Evolutionary conservation across 2,329 filamentous ascomycete genomes (phyloP), one percentile per base, ranked within the genome.

Genomic region (Talaromyces rugulosus): DNA sequence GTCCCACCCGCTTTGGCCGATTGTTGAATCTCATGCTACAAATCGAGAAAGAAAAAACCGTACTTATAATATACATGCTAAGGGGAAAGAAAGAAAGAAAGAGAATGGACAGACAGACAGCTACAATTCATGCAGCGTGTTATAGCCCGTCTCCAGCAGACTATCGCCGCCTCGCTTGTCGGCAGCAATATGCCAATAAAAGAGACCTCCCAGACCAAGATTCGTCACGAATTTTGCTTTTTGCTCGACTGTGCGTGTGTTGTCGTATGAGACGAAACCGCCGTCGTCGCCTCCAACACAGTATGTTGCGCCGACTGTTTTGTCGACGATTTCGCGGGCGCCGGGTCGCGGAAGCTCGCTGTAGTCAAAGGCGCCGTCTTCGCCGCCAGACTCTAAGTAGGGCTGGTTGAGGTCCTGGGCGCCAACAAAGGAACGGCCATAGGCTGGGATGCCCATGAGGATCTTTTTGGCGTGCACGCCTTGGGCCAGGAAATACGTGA

Each of bases 251-350:
- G 90, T 92, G 51, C 88, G 85, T 4, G 88, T 86, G 66, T 89
- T 92, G 74, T 95, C 91, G 72, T 94, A 95, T 1, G 85, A 89
- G 50, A 94, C 85, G 66, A 92, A 93, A 0, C 89, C 90, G 3
- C 89, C 89, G 68, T 92, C 89, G 14, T 53, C n/a, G 1, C 83
- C 87, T 5, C 89, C 89, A 34, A 66, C 61, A 55, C 89, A 94
- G 68, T 85, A 89, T 5, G 90, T 90, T 18, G 90, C 89, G 12
- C 87, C 87, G 31, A 85, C 78, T 18, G 85, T 79, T 67, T 84
- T 85, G 74, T 95, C 90, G 18, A 91, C 81, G 52, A 83, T 78
- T 72, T 94, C 90, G 68, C 85, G 83, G 28, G 88, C 82, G 1
- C 78, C 82, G 0, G 81, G 79, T 9, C 81, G 75, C 2, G 91